Evolutionary conservation across 2,329 filamentous ascomycete species (phyloP), one percentile per base, ranked within the genome.

Genomic region (Trichocomaceae sp.): DNA sequence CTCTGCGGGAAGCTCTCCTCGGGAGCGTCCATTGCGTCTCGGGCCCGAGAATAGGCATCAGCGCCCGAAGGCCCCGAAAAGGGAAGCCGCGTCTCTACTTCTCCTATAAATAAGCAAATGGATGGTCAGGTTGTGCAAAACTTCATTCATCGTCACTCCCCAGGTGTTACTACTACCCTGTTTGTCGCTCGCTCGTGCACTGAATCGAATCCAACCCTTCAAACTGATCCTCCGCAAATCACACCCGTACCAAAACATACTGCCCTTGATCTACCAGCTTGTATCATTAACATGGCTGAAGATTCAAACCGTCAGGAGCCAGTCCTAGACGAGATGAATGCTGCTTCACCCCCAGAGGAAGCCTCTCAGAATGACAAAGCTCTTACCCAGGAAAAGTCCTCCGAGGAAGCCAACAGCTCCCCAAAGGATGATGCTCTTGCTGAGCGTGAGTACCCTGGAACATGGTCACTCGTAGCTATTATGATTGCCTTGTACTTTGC

Each of bases 401-500:
- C 31, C 15, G 50, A 57, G 22, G 41, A 31, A 20, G 15, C 22
- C 41, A 42, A 13, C 13, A 17, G 35, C 19, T 29, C 35, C 23
- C n/a, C 47, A n/a, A n/a, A n/a, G 12, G 41, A 41, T 6, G 39
- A 49, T 45, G 19, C 45, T 39, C 35, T 20, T n/a, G 37, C 22
- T 29, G 33, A 33, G 10, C 50, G 51, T 33, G 55, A 57, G 31
- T 57, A 57, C 26, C 55, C 55, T 7, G 55, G 47, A 17, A 2
- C 35, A 17, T 50, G 39, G 39, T 39, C 55, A n/a, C 47, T 57
- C 15, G 15, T 37, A n/a, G 48, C 49, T 19, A 57, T 57, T 22
- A 39, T 57, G 42, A 47, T 50, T n/a, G 52, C 52, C 2, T 54
- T 66, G 12, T 64, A 59, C 6, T 50, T 66, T 20, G 61, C 63